phyloP scores from a whole-genome alignment of 345 rosid genomes.

The Citrus hindsii region DNA sequence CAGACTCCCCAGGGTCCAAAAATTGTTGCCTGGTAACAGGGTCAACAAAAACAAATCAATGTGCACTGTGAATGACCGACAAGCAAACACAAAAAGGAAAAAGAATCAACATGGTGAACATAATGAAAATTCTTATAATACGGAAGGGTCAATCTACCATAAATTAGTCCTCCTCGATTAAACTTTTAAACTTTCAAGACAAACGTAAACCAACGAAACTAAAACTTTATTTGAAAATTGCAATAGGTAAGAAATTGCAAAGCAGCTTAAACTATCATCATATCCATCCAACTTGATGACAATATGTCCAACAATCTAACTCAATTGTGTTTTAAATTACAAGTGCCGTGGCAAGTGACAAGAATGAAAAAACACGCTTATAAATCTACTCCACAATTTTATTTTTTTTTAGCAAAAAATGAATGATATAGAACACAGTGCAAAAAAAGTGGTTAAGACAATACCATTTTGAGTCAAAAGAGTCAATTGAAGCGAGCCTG shows the following conservation, averaged over 20 bases:
- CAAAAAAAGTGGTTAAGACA: constrained; percentile 22
- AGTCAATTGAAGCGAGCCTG: constrained; percentile 95
- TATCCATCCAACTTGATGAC: neutral
- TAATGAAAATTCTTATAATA: neutral
- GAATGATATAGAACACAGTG: neutral
- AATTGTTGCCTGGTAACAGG: constrained; percentile 81
- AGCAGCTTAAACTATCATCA: neutral
- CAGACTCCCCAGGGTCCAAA: constrained; percentile 90
- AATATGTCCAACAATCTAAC: neutral
- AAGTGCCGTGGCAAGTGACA: neutral
- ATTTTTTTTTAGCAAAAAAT: neutral
- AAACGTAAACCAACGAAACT: neutral
- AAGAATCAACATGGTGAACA: neutral
- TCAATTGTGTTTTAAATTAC: neutral
- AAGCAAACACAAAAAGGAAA: neutral
- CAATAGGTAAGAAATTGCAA: neutral
- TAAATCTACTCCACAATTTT: neutral
- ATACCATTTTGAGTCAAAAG: constrained; percentile 98
- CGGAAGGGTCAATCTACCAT: neutral
- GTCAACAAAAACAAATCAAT: constrained; percentile 4
- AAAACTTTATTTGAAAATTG: too few species aligned
- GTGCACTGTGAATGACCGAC: neutral
- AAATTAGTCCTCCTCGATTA: neutral
- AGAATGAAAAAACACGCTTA: neutral
- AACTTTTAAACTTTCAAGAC: neutral